These are phyloP conservation scores for Chloromonas sp. DNA, from an alignment of 163 green algal genomes.

Conservation along the genomic window DNA sequence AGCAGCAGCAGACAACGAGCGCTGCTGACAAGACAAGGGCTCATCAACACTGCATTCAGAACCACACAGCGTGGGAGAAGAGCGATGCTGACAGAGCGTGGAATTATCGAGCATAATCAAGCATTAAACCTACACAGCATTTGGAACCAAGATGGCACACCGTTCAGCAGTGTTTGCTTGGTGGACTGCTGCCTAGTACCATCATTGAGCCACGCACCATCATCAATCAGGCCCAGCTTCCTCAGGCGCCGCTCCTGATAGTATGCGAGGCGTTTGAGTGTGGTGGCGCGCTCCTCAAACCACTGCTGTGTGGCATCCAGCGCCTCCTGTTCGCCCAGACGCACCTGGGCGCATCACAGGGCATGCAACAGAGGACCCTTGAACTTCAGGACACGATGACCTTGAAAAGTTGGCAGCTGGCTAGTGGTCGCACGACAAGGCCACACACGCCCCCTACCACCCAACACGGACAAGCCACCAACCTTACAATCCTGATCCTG, in stretches of 20 bases:
- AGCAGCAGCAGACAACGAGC: not conserved
- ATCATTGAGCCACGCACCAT: slow-evolving; percentile 32
- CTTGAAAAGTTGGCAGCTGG: not conserved
- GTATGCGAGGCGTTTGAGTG: slow-evolving; percentile 67
- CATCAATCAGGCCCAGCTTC: slow-evolving; percentile 78
- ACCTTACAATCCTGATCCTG: too few species aligned
- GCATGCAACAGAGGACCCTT: not conserved
- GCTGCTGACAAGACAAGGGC: too few species aligned
- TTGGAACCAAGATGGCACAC: too few species aligned
- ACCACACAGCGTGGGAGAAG: too few species aligned
- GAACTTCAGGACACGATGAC: not conserved
- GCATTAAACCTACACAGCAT: too few species aligned
- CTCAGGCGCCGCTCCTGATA: slow-evolving; percentile 81
- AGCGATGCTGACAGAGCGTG: too few species aligned
- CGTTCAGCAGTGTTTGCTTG: too few species aligned
- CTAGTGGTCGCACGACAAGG: not conserved
- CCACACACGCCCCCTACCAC: not conserved
- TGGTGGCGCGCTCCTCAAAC: slow-evolving; percentile 60
- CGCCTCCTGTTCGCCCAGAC: slow-evolving; percentile 73
- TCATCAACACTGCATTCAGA: too few species aligned
- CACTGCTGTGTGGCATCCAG: slow-evolving; percentile 58
- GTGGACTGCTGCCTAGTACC: too few species aligned
- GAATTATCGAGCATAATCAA: too few species aligned
- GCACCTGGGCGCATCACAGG: slow-evolving; percentile 19
- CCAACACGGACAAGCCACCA: not conserved